A percentile compares a stretch with the other conserved stretches of the same genome.
These are phyloP conservation scores for Triticum aestivum DNA, from an alignment of 176 grass and related monocot species.

Conservation along the genomic window DNA sequence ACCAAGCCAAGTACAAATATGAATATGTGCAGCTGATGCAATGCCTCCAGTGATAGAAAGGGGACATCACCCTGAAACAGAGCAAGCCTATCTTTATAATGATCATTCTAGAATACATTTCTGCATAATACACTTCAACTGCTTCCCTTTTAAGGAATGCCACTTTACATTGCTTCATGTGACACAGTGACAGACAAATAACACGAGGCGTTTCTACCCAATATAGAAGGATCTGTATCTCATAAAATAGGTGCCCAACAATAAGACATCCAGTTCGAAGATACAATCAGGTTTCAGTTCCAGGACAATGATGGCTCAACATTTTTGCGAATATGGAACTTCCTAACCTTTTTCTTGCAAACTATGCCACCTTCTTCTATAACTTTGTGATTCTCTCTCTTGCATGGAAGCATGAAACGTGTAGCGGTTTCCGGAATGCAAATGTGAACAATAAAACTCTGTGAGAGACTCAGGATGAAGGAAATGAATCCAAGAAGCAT, in stretches of 20 bases:
- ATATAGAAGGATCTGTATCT: neutral
- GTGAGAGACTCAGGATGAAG: slow-evolving; percentile 71
- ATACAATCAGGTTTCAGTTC: neutral
- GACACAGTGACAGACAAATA: slow-evolving; percentile 3
- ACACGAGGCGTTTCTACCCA: neutral
- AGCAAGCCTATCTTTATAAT: slow-evolving; percentile 18
- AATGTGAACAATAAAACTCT: slow-evolving; percentile 53
- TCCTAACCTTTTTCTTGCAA: slow-evolving; percentile 62
- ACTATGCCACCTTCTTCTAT: slow-evolving; percentile 19
- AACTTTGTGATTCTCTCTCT: slow-evolving; percentile 25
- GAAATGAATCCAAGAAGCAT: slow-evolving; percentile 98
- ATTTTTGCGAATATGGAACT: slow-evolving; percentile 1
- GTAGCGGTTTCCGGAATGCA: slow-evolving; percentile 62
- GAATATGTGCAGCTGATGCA: slow-evolving; percentile 94
- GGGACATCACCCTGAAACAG: slow-evolving; percentile 73
- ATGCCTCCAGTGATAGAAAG: slow-evolving; percentile 73
- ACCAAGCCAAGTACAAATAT: slow-evolving; percentile 82
- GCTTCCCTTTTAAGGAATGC: neutral
- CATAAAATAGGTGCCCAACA: neutral
- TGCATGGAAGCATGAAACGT: slow-evolving; percentile 69
- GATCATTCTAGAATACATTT: slow-evolving; percentile 1
- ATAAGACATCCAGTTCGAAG: neutral
- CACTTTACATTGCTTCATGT: neutral
- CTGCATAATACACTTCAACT: neutral
- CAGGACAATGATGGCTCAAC: neutral